Evolutionary conservation across 1,139 yeast species (phyloP).

Genomic region (Saccharomyces hybrid): DNA sequence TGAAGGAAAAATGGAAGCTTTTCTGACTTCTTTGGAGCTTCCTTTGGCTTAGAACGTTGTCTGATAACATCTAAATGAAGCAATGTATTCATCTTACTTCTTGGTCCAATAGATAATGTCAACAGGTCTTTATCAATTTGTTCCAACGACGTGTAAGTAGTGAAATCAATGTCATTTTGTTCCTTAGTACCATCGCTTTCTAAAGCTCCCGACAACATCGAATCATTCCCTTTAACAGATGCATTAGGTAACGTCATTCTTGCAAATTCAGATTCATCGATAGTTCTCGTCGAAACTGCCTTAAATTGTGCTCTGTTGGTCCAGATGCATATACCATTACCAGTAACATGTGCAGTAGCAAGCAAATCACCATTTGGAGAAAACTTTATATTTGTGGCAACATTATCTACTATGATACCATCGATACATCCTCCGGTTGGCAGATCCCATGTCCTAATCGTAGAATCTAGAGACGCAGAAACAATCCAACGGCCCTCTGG

Average conservation of each 20-base stretch:
- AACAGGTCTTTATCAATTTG: slow-evolving; percentile 58
- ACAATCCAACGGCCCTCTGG: slow-evolving; percentile 97
- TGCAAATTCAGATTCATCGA: slow-evolving; percentile 66
- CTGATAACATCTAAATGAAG: slow-evolving; percentile 77
- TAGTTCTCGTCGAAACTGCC: slow-evolving; percentile 60
- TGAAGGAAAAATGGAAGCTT: slow-evolving; percentile 77
- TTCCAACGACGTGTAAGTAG: slow-evolving; percentile 47
- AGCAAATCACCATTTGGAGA: slow-evolving; percentile 87
- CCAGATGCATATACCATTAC: slow-evolving; percentile 90
- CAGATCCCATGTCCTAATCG: slow-evolving; percentile 93
- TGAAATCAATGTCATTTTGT: slow-evolving; percentile 15
- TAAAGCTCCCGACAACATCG: slow-evolving; percentile 75
- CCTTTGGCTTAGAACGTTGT: slow-evolving; percentile 81
- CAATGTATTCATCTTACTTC: slow-evolving; percentile 70
- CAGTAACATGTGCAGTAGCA: slow-evolving; percentile 89
- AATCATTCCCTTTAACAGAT: slow-evolving; percentile 74
- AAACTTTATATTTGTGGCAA: slow-evolving; percentile 72
- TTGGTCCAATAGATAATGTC: slow-evolving; percentile 71
- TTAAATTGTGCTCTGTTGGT: slow-evolving; percentile 81
- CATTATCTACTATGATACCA: slow-evolving; percentile 70
- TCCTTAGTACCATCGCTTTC: slow-evolving; percentile 32
- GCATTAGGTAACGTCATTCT: slow-evolving; percentile 61
- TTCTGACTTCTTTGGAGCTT: slow-evolving; percentile 81
- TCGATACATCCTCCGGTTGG: slow-evolving; percentile 97
- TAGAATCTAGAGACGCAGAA: slow-evolving; percentile 74